Evolutionary conservation across 805 yeast species (phyloP).

Genomic region (Zygosaccharomyces siamensis): DNA sequence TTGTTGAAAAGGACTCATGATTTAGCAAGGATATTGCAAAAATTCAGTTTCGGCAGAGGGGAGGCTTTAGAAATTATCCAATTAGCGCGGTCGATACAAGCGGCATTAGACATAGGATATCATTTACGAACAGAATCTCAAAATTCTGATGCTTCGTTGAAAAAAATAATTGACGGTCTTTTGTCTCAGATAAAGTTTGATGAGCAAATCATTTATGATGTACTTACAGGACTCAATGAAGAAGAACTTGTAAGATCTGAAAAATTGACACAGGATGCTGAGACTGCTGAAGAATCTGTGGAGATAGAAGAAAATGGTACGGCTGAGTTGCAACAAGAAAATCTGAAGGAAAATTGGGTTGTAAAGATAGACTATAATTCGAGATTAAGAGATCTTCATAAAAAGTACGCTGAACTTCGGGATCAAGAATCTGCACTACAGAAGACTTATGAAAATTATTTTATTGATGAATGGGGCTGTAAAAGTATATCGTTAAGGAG

Average conservation of each 20-base stretch:
- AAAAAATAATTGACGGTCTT: slow-evolving; percentile 27
- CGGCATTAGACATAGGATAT: slow-evolving; percentile 25
- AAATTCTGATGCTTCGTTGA: slow-evolving; percentile 24
- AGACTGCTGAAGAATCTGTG: slow-evolving; percentile 13
- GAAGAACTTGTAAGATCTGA: slow-evolving; percentile 31
- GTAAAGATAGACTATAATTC: slow-evolving; percentile 35
- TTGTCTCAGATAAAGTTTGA: slow-evolving; percentile 38
- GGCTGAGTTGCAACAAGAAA: not conserved
- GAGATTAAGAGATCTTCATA: slow-evolving; percentile 36
- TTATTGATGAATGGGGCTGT: slow-evolving; percentile 25
- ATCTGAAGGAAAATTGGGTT: slow-evolving; percentile 27
- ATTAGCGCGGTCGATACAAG: slow-evolving; percentile 40
- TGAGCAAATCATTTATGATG: slow-evolving; percentile 38
- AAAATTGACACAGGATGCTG: slow-evolving; percentile 15
- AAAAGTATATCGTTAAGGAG: slow-evolving; percentile 37
- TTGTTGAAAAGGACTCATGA: slow-evolving; percentile 49
- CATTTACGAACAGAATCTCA: slow-evolving; percentile 12
- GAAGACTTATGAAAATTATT: slow-evolving; percentile 31
- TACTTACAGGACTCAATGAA: slow-evolving; percentile 41
- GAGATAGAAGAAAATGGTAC: slow-evolving; percentile 5
- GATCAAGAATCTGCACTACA: slow-evolving; percentile 27
- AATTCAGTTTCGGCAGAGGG: slow-evolving; percentile 47
- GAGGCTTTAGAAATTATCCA: slow-evolving; percentile 43
- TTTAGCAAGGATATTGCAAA: slow-evolving; percentile 54
- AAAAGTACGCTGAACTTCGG: slow-evolving; percentile 28